A percentile compares a stretch with the other conserved stretches of the same genome.
Conservation (phyloP, 257 asterid genomes). For the Capsicum pubescens region DNA sequence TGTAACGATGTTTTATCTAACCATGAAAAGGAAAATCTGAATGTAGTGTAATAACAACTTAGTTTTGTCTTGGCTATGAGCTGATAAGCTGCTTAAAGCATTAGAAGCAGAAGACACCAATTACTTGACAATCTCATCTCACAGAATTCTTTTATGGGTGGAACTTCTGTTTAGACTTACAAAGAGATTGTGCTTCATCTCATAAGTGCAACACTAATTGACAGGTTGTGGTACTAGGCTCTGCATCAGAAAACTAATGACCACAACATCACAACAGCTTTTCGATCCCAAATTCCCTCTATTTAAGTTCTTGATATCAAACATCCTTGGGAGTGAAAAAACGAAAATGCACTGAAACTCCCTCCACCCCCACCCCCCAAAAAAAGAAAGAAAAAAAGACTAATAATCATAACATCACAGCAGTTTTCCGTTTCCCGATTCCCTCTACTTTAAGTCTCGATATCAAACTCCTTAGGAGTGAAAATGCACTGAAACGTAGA, state of each 20-base stretch:
- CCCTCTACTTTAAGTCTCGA: neutral
- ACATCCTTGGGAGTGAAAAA: neutral
- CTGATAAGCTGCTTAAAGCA: neutral
- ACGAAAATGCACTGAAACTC: neutral
- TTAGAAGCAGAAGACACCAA: constrained; percentile 4
- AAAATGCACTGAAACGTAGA: neutral
- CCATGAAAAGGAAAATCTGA: neutral
- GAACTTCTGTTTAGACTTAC: neutral
- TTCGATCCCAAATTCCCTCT: neutral
- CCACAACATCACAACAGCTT: neutral
- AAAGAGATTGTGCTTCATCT: neutral
- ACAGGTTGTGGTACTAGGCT: too few relatives aligned
- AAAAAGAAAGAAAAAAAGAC: neutral
- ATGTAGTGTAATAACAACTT: neutral
- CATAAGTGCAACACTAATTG: neutral
- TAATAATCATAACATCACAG: constrained; percentile 6
- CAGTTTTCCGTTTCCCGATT: neutral
- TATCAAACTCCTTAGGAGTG: neutral
- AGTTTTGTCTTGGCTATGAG: neutral
- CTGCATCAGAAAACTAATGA: neutral
- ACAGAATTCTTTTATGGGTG: neutral
- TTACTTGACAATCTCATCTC: neutral
- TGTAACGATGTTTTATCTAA: neutral
- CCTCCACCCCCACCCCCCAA: too few relatives aligned
- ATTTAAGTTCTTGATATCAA: neutral